Base-by-base conservation (phyloP, 768 basidiomycete genomes). In the Suillus subalutaceus region DNA sequence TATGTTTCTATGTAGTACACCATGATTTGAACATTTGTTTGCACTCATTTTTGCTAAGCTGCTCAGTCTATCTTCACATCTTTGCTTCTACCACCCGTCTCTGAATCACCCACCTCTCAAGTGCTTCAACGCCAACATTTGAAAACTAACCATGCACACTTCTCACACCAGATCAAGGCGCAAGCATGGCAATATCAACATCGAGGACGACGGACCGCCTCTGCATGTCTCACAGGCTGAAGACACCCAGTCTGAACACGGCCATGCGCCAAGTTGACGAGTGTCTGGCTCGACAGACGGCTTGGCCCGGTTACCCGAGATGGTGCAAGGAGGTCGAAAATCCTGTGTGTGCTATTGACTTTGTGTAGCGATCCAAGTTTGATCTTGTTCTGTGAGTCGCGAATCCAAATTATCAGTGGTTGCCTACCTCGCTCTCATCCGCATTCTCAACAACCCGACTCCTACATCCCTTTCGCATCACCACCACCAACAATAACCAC, bases 121-220 rank as follows among this genome's bases (percentile, higher is more conserved):
- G 50, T 68, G 63, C 66, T 74, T 66, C 67, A 43, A 66, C 66
- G 70, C 56, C 38, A 57, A 53, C 56, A 30, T 68, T 58, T 58
- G 62, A 62, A 68, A 65, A 63, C 61, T 63, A 71, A 63, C 44
- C 67, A 81, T 83, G 79, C 80, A 79, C 67, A 64, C 75, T 65
- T 70, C 76, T 65, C 79, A 80, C 67, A 71, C 72, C 70, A 82
- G 80, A 68, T 78, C 80, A 71, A 83, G 86, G 72, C 81, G 85
- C 70, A 83, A 84, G 73, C 84, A 85, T 75, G 79, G 77, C 64
- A 81, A 81, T 76, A 86, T 83, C 68, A 77, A 77, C 67, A 83
- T 84, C 70, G 82, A 84, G 69, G 85, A 87, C 68, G 83, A 84
- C 69, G 83, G 84, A 50, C 68, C 68, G 38, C 58, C 60, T 57